phyloP scores from a whole-genome alignment of 352 stramenopile genomes.

The Aphanomyces stellatus region DNA sequence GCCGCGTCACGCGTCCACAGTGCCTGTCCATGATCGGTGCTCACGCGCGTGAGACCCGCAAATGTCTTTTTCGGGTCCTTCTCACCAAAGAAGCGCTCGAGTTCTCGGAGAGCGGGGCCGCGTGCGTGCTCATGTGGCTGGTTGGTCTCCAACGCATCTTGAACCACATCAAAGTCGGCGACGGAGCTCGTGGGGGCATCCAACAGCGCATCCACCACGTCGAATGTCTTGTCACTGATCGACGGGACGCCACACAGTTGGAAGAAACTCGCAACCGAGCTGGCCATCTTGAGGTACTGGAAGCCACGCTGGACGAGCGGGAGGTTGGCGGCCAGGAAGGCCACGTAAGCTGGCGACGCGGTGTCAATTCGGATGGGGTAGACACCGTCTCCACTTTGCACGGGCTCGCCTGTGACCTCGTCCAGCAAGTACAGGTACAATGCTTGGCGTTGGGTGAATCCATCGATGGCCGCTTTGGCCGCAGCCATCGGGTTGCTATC shows the following conservation, averaged over 20 bases:
- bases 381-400: neutral
- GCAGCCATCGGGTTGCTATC: neutral
- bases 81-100: neutral
- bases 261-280: neutral
- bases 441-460: neutral
- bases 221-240: neutral
- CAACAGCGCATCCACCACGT: neutral
- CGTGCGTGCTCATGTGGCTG: neutral
- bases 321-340: neutral
- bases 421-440: conserved; percentile 9
- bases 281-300: neutral
- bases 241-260: neutral
- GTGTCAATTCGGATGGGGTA: neutral
- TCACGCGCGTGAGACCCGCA: neutral
- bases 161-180: neutral
- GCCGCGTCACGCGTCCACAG: neutral
- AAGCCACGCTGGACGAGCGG: neutral
- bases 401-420: neutral
- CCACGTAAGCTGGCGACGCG: neutral
- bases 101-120: neutral
- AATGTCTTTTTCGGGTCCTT: neutral
- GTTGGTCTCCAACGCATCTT: neutral
- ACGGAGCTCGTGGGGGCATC: neutral
- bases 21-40: neutral
- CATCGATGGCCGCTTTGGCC: neutral